These are phyloP conservation scores for Colletotrichum viniferum DNA, from an alignment of 2,329 filamentous ascomycete genomes.

Conservation along the genomic window DNA sequence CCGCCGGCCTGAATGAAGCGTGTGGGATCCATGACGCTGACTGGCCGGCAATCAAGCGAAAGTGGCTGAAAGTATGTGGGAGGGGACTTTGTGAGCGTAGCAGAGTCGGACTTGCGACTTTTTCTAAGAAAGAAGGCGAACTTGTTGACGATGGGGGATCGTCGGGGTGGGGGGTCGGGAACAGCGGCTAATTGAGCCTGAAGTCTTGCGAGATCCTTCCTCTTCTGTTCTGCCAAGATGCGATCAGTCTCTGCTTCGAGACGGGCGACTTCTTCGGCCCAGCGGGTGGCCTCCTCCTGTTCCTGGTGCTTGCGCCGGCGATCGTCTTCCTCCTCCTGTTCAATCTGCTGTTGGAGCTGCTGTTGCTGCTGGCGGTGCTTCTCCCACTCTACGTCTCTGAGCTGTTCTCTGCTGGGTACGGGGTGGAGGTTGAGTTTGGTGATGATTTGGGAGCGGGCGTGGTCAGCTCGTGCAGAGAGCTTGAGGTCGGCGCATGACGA, in stretches of 20 bases:
- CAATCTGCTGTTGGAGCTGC: constrained; percentile 9
- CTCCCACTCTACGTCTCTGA: not conserved
- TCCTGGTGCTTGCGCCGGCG: constrained; percentile 11
- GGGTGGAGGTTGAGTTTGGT: constrained; percentile 17
- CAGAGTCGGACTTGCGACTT: constrained; percentile 42
- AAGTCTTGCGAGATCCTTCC: constrained; percentile 50
- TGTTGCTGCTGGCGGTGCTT: not conserved
- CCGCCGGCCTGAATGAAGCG: constrained; percentile 48
- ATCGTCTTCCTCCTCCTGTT: constrained; percentile 4
- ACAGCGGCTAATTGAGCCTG: constrained; percentile 45
- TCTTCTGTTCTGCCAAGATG: constrained; percentile 54
- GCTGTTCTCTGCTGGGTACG: not conserved
- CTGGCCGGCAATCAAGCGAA: constrained; percentile 5
- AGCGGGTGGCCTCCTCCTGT: constrained; percentile 31
- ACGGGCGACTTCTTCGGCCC: constrained; percentile 44
- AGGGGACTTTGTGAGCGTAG: constrained; percentile 19
- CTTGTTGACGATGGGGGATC: constrained; percentile 51
- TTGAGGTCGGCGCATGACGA: constrained; percentile 20
- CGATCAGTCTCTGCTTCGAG: constrained; percentile 53
- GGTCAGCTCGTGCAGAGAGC: constrained; percentile 19
- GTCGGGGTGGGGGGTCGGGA: constrained; percentile 37
- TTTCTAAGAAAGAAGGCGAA: constrained; percentile 48
- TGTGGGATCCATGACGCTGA: constrained; percentile 13
- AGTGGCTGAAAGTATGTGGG: constrained; percentile 6
- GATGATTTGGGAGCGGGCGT: constrained; percentile 17